phyloP scores from a whole-genome alignment of 2,329 filamentous ascomycete genomes.

The Pestalotiopsis sp. region DNA sequence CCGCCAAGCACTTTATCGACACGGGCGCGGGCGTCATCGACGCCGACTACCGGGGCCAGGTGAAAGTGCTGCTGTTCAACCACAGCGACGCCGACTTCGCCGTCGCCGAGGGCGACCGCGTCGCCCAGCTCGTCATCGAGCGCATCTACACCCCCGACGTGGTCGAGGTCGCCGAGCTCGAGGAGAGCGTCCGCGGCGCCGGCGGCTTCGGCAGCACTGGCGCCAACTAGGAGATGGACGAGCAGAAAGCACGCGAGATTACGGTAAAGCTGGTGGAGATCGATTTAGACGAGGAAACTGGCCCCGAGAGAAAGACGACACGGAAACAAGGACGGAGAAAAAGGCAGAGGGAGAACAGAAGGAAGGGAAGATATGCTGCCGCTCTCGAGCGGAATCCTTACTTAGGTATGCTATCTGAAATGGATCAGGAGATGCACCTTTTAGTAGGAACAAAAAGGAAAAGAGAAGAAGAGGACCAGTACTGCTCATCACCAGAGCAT shows the following conservation, averaged over 20 bases:
- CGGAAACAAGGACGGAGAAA: neutral
- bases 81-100: constrained; percentile 80
- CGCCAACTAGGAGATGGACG: constrained; percentile 22
- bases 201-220: constrained; percentile 94
- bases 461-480: neutral
- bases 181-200: constrained; percentile 86
- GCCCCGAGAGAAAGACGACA: neutral
- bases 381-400: too few species aligned
- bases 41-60: constrained; percentile 91
- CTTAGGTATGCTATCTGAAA: too few species aligned
- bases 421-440: neutral
- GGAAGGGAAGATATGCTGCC: too few species aligned
- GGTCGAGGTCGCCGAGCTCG: constrained; percentile 83
- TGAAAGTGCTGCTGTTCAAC: constrained; percentile 96
- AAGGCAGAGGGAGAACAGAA: too few species aligned
- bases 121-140: constrained; percentile 94
- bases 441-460: neutral
- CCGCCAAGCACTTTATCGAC: constrained; percentile 93
- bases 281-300: neutral
- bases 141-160: constrained; percentile 93
- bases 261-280: neutral
- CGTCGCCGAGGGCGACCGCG: constrained; percentile 82
- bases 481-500: neutral
- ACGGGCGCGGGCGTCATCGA: constrained; percentile 96
- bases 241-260: neutral